phyloP scores from a whole-genome alignment of 2,329 filamentous ascomycete species.

The Botrytis galanthina region DNA sequence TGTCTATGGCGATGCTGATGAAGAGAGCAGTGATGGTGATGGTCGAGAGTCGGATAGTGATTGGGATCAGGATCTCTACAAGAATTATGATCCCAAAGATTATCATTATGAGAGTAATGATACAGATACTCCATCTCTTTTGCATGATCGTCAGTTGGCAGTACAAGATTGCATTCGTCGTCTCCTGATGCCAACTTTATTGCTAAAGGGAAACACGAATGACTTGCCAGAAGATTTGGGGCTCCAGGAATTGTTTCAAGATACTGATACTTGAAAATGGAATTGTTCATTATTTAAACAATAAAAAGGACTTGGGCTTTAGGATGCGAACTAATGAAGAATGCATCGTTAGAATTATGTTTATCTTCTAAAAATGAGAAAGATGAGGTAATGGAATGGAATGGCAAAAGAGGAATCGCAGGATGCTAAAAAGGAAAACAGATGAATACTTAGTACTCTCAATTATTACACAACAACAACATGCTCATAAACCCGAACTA shows the following conservation, averaged over 20 bases:
- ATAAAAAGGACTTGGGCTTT: rapidly evolving
- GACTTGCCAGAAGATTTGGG: background rate
- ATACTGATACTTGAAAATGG: background rate
- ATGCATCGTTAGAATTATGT: background rate
- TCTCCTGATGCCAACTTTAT: background rate
- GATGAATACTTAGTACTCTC: background rate
- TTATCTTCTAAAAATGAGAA: background rate
- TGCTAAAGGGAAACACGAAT: background rate
- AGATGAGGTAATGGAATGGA: background rate
- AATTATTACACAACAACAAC: background rate
- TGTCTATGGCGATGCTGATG: background rate
- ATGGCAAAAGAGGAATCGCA: background rate
- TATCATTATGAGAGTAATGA: background rate
- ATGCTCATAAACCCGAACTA: background rate
- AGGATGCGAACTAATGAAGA: background rate
- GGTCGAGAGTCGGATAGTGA: background rate
- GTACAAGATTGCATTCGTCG: background rate
- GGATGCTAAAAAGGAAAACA: background rate
- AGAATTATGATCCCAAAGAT: background rate
- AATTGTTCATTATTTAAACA: background rate
- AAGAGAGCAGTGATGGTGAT: background rate
- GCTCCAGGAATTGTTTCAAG: background rate
- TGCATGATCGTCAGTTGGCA: background rate
- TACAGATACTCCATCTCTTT: background rate
- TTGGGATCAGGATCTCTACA: background rate